Percentiles rank a stretch among this genome's conserved stretches.
These are phyloP conservation scores for Metschnikowia dekortorum DNA, from an alignment of 805 yeast genomes.

Conservation along the genomic window DNA sequence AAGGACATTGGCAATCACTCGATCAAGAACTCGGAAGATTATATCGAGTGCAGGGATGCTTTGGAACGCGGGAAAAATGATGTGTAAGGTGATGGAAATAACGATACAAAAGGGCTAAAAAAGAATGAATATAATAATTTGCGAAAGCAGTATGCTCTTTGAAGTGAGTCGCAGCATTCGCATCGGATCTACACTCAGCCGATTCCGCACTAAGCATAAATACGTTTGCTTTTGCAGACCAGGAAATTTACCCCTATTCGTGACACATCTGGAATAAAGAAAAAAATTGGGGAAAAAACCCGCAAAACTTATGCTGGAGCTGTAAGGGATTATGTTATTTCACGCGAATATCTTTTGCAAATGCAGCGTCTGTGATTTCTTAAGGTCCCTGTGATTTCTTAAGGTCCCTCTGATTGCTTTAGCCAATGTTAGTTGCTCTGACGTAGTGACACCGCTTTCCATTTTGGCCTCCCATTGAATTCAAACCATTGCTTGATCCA, in stretches of 20 bases:
- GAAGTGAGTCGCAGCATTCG: neutral
- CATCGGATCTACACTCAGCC: neutral
- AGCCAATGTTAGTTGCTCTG: too few species aligned
- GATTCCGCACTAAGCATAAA: neutral
- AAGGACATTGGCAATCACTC: neutral
- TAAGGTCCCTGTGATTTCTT: too few species aligned
- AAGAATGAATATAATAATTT: neutral
- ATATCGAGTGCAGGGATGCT: neutral
- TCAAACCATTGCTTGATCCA: too few species aligned
- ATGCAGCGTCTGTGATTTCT: too few species aligned
- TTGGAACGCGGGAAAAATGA: neutral
- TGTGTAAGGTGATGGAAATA: neutral
- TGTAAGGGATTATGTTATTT: too few species aligned
- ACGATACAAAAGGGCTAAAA: neutral
- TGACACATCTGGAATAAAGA: neutral
- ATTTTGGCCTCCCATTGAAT: too few species aligned
- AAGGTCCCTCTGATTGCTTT: too few species aligned
- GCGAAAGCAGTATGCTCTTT: constrained; percentile 1
- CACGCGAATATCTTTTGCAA: too few species aligned
- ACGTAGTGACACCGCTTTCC: too few species aligned
- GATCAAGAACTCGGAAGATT: neutral
- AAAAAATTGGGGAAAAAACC: neutral
- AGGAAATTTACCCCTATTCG: neutral
- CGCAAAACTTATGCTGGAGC: too few species aligned
- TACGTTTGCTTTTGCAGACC: neutral